Conservation (phyloP, 495 filamentous ascomycete genomes). For the Hypoxylon subgilvum region DNA sequence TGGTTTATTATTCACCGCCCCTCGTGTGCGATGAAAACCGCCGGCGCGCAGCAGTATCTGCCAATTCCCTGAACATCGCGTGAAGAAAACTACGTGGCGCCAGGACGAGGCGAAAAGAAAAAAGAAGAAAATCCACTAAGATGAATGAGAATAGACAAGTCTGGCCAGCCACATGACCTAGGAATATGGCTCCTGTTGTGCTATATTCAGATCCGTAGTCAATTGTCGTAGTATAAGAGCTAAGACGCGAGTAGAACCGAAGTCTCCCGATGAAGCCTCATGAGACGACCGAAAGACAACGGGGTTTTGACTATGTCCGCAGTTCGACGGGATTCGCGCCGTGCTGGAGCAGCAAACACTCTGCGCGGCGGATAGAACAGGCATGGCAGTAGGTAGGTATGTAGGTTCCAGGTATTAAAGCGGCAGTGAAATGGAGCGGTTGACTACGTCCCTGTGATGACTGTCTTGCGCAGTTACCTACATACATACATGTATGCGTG, state of each 20-base stretch:
- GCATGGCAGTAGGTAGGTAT: neutral
- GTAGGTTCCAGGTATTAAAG: too few species aligned
- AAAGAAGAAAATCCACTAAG: neutral
- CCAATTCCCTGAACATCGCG: conserved; percentile 26
- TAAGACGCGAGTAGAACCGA: conserved; percentile 6
- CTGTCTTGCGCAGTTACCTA: too few species aligned
- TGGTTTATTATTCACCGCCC: conserved; percentile 37
- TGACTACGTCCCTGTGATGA: too few species aligned
- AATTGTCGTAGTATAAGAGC: conserved; percentile 2
- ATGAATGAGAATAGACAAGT: conserved; percentile 26
- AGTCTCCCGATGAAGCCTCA: conserved; percentile 28
- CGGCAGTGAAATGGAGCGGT: conserved; percentile 9
- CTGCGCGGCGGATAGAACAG: neutral
- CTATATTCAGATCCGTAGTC: neutral
- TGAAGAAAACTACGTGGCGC: conserved; percentile 35
- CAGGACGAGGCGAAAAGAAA: conserved; percentile 3
- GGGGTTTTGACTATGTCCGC: conserved; percentile 19
- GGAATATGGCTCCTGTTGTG: conserved; percentile 21
- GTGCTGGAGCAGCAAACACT: conserved; percentile 7
- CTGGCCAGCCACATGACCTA: conserved; percentile 7
- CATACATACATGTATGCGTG: too few species aligned
- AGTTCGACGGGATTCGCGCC: conserved; percentile 8
- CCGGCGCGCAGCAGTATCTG: conserved; percentile 35
- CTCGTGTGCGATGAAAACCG: conserved; percentile 17
- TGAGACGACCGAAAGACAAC: conserved; percentile 26